These are phyloP conservation scores for Oryza nivara DNA, from an alignment of 176 grass and related monocot genomes.

Conservation along the genomic window DNA sequence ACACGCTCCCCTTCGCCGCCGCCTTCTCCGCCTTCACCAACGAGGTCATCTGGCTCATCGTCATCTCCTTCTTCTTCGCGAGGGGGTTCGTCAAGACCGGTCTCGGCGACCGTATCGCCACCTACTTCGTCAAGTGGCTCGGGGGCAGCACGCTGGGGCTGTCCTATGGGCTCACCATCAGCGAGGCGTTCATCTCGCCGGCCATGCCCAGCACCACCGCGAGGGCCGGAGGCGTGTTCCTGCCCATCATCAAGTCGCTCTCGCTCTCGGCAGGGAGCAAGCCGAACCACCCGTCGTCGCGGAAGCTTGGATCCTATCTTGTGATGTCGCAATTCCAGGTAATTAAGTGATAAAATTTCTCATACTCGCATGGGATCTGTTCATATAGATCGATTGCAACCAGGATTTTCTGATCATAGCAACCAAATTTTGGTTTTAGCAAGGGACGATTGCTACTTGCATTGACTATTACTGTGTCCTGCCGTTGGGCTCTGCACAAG, in stretches of 20 bases:
- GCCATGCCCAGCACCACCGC: slow-evolving; percentile 97
- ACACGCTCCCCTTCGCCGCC: slow-evolving; percentile 74
- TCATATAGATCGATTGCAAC: background rate
- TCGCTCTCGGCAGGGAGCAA: slow-evolving; percentile 68
- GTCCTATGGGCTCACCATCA: slow-evolving; percentile 85
- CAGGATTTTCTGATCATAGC: background rate
- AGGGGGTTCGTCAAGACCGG: slow-evolving; percentile 87
- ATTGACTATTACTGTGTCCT: background rate
- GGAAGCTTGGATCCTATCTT: slow-evolving; percentile 82
- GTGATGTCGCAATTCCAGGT: slow-evolving; percentile 92
- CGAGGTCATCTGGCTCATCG: slow-evolving; percentile 97
- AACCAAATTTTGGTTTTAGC: background rate
- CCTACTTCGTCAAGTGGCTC: slow-evolving; percentile 92
- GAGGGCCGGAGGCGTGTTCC: slow-evolving; percentile 79
- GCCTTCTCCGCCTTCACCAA: slow-evolving; percentile 95
- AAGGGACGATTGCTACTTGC: background rate
- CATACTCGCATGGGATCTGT: background rate
- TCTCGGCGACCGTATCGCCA: slow-evolving; percentile 83
- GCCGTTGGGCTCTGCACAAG: background rate
- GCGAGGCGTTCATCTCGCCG: slow-evolving; percentile 85
- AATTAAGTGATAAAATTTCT: slow-evolving; percentile 15
- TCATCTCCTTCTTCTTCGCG: slow-evolving; percentile 96
- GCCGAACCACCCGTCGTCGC: slow-evolving; percentile 60
- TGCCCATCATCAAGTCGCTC: slow-evolving; percentile 81
- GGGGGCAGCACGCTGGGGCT: slow-evolving; percentile 78